These are phyloP conservation scores for Avena atlantica DNA, from an alignment of 176 grass and related monocot genomes.

Conservation along the genomic window DNA sequence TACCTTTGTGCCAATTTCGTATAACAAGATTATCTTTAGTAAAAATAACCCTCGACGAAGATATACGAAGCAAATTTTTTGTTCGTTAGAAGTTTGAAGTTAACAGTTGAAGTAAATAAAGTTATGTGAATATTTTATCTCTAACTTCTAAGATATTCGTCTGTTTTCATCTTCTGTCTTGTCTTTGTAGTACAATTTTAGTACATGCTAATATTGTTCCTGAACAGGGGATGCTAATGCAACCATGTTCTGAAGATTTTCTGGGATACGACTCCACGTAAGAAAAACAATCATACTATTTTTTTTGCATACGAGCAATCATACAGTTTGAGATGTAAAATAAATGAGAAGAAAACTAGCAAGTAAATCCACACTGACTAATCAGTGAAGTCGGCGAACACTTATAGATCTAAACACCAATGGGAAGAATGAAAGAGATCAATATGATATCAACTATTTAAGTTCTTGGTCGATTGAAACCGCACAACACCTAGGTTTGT, in stretches of 20 bases:
- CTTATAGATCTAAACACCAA: constrained; percentile 79
- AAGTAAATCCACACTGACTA: not conserved
- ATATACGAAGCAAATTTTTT: no score
- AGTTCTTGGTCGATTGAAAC: constrained; percentile 86
- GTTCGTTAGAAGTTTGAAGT: no score
- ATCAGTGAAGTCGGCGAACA: not conserved
- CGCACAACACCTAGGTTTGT: constrained; percentile 17
- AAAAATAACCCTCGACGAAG: no score
- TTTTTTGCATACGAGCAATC: no score
- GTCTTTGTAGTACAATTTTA: not conserved
- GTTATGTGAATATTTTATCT: no score
- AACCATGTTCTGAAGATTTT: not conserved
- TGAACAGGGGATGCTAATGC: no score
- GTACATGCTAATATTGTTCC: not conserved
- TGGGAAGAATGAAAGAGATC: constrained; percentile 76
- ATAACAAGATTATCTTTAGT: no score
- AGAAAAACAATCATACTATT: no score
- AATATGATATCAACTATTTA: constrained; percentile 72
- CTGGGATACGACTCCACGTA: constrained; percentile 33
- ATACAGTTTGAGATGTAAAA: not conserved
- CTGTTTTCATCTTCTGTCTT: no score
- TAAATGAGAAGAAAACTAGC: not conserved
- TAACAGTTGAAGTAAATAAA: no score
- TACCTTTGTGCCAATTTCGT: no score
- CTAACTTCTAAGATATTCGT: no score